Evolutionary conservation across 2,329 filamentous ascomycete genomes (phyloP).

Genomic region (Fusarium nurragi): DNA sequence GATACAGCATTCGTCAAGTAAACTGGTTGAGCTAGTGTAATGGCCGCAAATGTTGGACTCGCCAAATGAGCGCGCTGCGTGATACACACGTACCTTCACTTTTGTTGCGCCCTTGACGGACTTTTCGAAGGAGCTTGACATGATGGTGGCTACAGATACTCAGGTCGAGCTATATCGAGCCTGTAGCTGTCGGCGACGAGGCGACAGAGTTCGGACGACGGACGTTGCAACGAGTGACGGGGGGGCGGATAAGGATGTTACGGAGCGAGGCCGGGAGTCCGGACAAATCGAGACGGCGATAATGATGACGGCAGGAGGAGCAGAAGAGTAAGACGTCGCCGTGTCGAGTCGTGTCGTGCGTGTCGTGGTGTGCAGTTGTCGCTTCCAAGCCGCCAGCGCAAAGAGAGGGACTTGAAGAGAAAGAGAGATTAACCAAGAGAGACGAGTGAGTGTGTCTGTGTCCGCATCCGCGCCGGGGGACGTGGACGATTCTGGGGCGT

Average conservation of each 20-base stretch:
- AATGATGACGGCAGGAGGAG: constrained; percentile 5
- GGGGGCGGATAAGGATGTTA: constrained; percentile 26
- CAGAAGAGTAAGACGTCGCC: constrained; percentile 19
- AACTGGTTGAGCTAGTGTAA: constrained; percentile 2
- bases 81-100: constrained; percentile 74
- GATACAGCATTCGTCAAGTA: background rate
- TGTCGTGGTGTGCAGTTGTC: background rate
- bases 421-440: constrained; percentile 38
- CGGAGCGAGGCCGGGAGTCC: constrained; percentile 15
- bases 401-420: constrained; percentile 34
- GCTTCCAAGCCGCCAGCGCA: constrained; percentile 40
- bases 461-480: constrained; percentile 42
- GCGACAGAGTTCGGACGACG: constrained; percentile 23
- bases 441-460: constrained; percentile 26
- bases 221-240: constrained; percentile 33
- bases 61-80: background rate
- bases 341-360: constrained; percentile 12
- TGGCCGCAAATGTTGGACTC: background rate
- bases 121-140: constrained; percentile 96
- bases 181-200: constrained; percentile 11
- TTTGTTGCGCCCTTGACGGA: constrained; percentile 99
- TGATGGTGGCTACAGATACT: constrained; percentile 50
- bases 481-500: constrained; percentile 43
- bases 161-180: constrained; percentile 17
- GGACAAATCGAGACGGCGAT: constrained; percentile 13